Base-by-base conservation (phyloP, 257 asterid species). In the Handroanthus guayacan region DNA sequence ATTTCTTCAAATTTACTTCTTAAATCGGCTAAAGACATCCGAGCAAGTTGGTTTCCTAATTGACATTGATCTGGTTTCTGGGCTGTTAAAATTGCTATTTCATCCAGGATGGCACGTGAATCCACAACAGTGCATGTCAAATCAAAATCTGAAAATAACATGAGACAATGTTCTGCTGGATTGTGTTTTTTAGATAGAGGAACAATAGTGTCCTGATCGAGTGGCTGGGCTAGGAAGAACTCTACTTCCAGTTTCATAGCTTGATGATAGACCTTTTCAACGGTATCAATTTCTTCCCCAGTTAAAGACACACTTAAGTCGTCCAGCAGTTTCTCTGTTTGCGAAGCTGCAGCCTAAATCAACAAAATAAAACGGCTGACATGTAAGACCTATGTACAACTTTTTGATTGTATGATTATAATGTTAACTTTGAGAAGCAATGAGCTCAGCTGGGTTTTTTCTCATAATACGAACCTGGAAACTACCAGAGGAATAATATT, bases 51-150 rank as follows among this genome's bases (percentile, higher is more conserved):
- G 78, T 74, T 84, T 82, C 78, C 96, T 74, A 84, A 75, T 72
- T 84, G 87, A 66, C 13, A 78, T 78, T 83, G 91, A 79, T 83
- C 92, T 54, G 85, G 78, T 79, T 89, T 92, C 78, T 90, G 90
- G 65, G 96, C 97, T 41, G 92, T 87, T 62, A 81, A 39, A 36
- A 91, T 90, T n/a, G 95, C 94, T 80, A 95, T 84, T 87, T 91
- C 94, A 37, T 98, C 98, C 88, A 95, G 87, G 61, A 95, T 82
- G 43, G 98, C 97, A 72, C 97, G 91, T 79, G 99, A 95, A 84
- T 95, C 98, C 66, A 93, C 70, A 62, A 84, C 88, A 6, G 97
- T 86, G 84, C 97, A 95, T 18, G 99, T 95, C 85, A 88, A 82
- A 81, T 95, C 99, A 78, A 93, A 95, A 84, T 93, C 98, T 37